A percentile compares a stretch with the other conserved stretches of the same genome.
Evolutionary conservation across 306 rosid genomes (phyloP).

Genomic region (Pterocarpus macrocarpus): DNA sequence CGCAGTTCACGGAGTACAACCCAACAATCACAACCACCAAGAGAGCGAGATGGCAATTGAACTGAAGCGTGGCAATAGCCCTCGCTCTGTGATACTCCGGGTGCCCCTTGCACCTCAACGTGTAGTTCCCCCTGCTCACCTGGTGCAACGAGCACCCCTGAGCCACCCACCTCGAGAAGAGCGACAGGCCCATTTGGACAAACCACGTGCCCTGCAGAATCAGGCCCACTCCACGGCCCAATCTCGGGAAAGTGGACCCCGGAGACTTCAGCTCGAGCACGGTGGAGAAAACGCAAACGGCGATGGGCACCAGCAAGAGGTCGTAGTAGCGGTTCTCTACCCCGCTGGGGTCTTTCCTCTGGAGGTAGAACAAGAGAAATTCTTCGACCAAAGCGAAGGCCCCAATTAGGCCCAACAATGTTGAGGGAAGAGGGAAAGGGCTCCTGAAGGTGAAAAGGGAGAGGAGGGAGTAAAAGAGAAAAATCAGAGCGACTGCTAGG

Average conservation of each 20-base stretch:
- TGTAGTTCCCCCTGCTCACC: conserved; percentile 81
- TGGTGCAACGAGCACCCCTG: conserved; percentile 69
- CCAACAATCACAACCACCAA: conserved; percentile 56
- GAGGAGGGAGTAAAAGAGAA: conserved; percentile 66
- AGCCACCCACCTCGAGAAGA: conserved; percentile 66
- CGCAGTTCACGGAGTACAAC: conserved; percentile 52
- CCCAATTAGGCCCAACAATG: conserved; percentile 54
- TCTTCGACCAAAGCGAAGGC: conserved; percentile 78
- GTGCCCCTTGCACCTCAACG: conserved; percentile 76
- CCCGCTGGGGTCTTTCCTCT: conserved; percentile 73
- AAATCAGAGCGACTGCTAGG: conserved; percentile 60
- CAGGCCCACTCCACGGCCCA: conserved; percentile 77
- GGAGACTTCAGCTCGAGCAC: conserved; percentile 58
- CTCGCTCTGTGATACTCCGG: conserved; percentile 82
- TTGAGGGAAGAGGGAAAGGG: conserved; percentile 49
- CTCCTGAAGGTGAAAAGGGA: conserved; percentile 53
- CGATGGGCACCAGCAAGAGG: conserved; percentile 72
- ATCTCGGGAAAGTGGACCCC: conserved; percentile 51
- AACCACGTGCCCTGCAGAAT: conserved; percentile 86
- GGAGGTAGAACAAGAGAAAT: conserved; percentile 78
- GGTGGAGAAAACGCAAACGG: conserved; percentile 66
- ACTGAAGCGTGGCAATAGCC: conserved; percentile 95
- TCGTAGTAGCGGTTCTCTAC: conserved; percentile 85
- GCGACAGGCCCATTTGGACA: conserved; percentile 77
- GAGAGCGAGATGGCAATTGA: conserved; percentile 92